Evolutionary conservation across 805 yeast genomes (phyloP), one percentile per base, ranked within the genome.

Genomic region (Barnettozyma sucrosica): DNA sequence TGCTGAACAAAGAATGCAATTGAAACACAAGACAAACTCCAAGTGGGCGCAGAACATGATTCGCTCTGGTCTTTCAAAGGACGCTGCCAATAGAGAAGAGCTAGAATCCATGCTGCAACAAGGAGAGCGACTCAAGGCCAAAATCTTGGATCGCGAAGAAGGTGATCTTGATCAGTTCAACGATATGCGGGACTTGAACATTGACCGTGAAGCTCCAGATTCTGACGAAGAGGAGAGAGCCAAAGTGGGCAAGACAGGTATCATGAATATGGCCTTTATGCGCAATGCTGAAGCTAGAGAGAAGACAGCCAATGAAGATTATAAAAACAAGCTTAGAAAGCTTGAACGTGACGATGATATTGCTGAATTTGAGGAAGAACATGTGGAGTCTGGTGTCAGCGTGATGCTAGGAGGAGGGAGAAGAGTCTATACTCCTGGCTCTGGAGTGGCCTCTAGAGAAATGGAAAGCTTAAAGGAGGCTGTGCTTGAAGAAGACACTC

Each of bases 221-320:
- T 75, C 72, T 11, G 69, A 62, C 3, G 50, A 49, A 8, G 74
- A 68, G 11, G 57, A 56, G 2, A 63, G 65, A 30, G 65, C 69
- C 28, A 74, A 71, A 40, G 64, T 82, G n/a, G 90, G 93, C 19
- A 92, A 90, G 65, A 68, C 76, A n/a, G 97, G 98, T 47, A 83
- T 92, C 19, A 68, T 92, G 76, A 84, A 81, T 43, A 93, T 93
- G 98, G 95, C 90, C 55, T 92, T 92, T 65, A 92, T 92, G 98
- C 83, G 76, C 55, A 85, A 84, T 51, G 98, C 98, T 1, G 95
- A 84, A 51, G 82, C 81, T 47, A 76, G 82, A 54, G 77, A 79
- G 52, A 76, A 72, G 49, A 73, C 75, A 46, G 80, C 74, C 38
- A 90, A 88, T 63, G 66, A 72, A 44, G 71, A 73, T 49, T 74